A percentile compares a stretch with the other conserved stretches of the same genome.
phyloP scores from a whole-genome alignment of 1,284 basidiomycete species.

The Puccinia hordei region DNA sequence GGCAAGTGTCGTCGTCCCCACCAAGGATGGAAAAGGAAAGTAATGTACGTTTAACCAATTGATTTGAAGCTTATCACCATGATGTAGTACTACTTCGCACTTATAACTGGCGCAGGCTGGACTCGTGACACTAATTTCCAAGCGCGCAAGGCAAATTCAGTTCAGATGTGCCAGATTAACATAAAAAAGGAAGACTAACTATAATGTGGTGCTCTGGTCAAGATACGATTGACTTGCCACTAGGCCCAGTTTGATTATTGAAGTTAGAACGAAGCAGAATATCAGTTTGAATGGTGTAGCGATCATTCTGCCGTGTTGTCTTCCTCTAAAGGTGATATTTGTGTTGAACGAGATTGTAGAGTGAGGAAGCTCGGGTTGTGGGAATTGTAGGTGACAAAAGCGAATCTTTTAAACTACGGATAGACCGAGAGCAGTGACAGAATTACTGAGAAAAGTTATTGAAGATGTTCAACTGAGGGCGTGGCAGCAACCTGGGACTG shows the following conservation, averaged over 20 bases:
- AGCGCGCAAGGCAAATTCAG: not conserved
- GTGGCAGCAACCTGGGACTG: too few species aligned
- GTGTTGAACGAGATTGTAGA: too few species aligned
- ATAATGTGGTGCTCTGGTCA: constrained; percentile 39
- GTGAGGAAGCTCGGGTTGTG: too few species aligned
- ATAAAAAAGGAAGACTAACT: constrained; percentile 15
- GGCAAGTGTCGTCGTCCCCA: too few species aligned
- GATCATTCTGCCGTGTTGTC: not conserved
- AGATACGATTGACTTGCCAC: constrained; percentile 28
- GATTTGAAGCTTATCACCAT: constrained; percentile 31
- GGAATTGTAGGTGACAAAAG: too few species aligned
- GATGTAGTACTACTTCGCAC: constrained; percentile 18
- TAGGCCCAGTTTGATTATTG: not conserved
- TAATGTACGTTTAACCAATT: constrained; percentile 45
- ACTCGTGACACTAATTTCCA: constrained; percentile 23
- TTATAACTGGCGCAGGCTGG: constrained; percentile 43
- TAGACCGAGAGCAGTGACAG: too few species aligned
- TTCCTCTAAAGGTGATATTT: not conserved
- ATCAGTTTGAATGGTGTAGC: not conserved
- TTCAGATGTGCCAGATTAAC: not conserved
- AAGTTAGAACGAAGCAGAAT: not conserved
- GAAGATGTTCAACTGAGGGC: too few species aligned
- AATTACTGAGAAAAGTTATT: too few species aligned
- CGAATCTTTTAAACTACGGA: too few species aligned
- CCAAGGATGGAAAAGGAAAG: not conserved